Evolutionary conservation across 1,139 yeast genomes (phyloP).

Genomic region (Petasospora rhodanensis): DNA sequence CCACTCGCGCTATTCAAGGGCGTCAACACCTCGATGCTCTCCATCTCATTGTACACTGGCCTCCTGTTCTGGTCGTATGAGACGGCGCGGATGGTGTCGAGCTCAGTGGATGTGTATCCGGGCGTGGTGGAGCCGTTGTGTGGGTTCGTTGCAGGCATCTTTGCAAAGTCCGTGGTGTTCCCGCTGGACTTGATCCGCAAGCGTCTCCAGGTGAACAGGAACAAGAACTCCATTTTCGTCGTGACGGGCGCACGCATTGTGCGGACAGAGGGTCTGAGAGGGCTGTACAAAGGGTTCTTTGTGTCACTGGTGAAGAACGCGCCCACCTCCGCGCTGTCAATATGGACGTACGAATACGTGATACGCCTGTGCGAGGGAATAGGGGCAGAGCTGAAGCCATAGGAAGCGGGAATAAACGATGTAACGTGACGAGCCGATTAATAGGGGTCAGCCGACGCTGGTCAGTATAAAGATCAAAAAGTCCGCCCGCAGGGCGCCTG

Average conservation of each 20-base stretch:
- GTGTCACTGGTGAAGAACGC: slow-evolving; percentile 72
- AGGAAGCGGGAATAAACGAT: too few relatives aligned
- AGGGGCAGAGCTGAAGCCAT: too few relatives aligned
- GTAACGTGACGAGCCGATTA: too few relatives aligned
- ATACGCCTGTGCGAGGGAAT: too few relatives aligned
- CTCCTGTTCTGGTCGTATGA: slow-evolving; percentile 68
- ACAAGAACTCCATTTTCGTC: slow-evolving; percentile 29
- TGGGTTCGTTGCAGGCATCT: slow-evolving; percentile 73
- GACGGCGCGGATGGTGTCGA: slow-evolving; percentile 19
- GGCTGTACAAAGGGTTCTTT: slow-evolving; percentile 70
- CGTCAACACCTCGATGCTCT: slow-evolving; percentile 53
- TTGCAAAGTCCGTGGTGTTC: slow-evolving; percentile 70
- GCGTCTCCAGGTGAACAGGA: slow-evolving; percentile 63
- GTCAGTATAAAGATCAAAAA: too few relatives aligned
- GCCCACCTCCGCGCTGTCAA: slow-evolving; percentile 77
- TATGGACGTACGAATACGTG: slow-evolving; percentile 59
- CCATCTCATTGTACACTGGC: slow-evolving; percentile 65
- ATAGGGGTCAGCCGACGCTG: too few relatives aligned
- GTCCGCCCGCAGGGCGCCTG: too few relatives aligned
- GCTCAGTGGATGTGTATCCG: slow-evolving; percentile 9
- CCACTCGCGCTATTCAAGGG: slow-evolving; percentile 59
- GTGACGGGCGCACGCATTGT: slow-evolving; percentile 37
- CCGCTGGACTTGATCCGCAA: slow-evolving; percentile 85
- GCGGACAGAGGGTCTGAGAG: slow-evolving; percentile 52
- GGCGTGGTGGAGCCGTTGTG: slow-evolving; percentile 54